phyloP scores from a whole-genome alignment of 306 rosid species.

The Malus sylvestris region DNA sequence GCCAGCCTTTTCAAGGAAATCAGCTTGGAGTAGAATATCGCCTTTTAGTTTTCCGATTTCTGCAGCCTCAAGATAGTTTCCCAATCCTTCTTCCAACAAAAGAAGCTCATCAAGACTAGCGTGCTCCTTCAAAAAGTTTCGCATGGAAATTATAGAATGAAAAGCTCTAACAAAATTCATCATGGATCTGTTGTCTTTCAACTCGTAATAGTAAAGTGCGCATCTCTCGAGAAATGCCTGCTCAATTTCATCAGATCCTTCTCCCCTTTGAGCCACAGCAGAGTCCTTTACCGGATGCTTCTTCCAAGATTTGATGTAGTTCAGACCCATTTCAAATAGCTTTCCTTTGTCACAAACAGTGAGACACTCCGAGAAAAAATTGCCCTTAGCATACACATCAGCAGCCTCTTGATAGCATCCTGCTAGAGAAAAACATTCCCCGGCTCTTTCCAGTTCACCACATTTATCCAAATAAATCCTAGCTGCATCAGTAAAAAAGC shows the following conservation, averaged over 20 bases:
- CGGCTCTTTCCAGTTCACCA: constrained; percentile 54
- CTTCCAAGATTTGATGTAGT: constrained; percentile 52
- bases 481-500: constrained; percentile 29
- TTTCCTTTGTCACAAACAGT: constrained; percentile 44
- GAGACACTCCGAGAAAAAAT: constrained; percentile 46
- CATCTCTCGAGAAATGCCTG: constrained; percentile 54
- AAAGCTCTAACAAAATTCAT: constrained; percentile 68
- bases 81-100: constrained; percentile 55
- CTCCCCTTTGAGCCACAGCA: background rate
- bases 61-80: constrained; percentile 55
- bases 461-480: constrained; percentile 47
- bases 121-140: constrained; percentile 39
- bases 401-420: constrained; percentile 48
- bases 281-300: constrained; percentile 27
- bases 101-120: constrained; percentile 53
- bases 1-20: constrained; percentile 52
- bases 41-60: constrained; percentile 47
- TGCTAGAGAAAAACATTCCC: constrained; percentile 57
- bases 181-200: constrained; percentile 48
- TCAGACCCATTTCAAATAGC: constrained; percentile 50
- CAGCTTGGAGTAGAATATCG: constrained; percentile 29
- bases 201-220: constrained; percentile 43
- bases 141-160: constrained; percentile 38
- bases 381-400: constrained; percentile 49
- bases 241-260: constrained; percentile 32